Evolutionary conservation across 164 flowering plant species (phyloP).

Genomic region (Magnolia changhungtana): DNA sequence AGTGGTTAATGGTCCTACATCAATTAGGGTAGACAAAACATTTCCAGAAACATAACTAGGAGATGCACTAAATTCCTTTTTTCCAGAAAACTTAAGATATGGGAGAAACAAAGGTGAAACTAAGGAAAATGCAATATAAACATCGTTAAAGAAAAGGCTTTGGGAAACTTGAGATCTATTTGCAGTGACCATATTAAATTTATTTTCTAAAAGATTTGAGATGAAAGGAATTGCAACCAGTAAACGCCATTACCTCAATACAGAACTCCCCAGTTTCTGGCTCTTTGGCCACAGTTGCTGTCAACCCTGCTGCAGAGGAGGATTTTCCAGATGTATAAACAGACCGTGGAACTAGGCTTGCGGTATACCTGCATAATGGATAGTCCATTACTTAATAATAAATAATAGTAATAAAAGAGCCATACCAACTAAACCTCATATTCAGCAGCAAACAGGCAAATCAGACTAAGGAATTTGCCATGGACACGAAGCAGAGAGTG

Average conservation of each 20-base stretch:
- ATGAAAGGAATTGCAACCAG: neutral
- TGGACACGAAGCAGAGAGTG: neutral
- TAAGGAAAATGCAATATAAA: neutral
- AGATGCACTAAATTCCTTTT: too few species aligned
- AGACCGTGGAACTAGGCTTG: slow-evolving; percentile 84
- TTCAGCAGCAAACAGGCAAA: neutral
- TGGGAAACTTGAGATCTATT: too few species aligned
- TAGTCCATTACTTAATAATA: neutral
- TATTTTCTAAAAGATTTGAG: neutral
- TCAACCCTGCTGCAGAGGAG: slow-evolving; percentile 98
- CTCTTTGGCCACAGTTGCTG: slow-evolving; percentile 98
- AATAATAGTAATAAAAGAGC: neutral
- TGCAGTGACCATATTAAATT: neutral
- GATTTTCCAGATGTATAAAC: slow-evolving; percentile 98
- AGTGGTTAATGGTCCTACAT: too few species aligned
- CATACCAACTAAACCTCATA: neutral
- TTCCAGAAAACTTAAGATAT: too few species aligned
- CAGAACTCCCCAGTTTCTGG: slow-evolving; percentile 99
- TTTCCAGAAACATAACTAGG: too few species aligned
- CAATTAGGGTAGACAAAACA: too few species aligned
- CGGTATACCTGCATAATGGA: slow-evolving; percentile 54
- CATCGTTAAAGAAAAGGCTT: too few species aligned
- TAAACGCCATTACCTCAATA: slow-evolving; percentile 64
- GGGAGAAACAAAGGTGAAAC: neutral
- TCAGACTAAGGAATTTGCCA: neutral